A percentile compares a stretch with the other conserved stretches of the same genome.
Evolutionary conservation across 2,329 filamentous ascomycete species (phyloP).

Genomic region (Xylariales sp.): DNA sequence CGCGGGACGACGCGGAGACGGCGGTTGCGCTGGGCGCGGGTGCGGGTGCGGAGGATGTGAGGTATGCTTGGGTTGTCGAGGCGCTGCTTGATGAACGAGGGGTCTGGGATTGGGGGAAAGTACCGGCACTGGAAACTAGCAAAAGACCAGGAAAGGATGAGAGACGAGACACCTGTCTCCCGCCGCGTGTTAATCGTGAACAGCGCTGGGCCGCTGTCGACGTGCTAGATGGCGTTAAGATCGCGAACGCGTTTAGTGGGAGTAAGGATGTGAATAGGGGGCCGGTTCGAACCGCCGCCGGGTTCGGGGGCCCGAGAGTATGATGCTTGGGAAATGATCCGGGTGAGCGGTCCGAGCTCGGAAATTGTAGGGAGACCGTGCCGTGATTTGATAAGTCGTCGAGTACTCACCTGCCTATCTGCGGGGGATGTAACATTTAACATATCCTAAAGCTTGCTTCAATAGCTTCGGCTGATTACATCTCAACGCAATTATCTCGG

Average conservation of each 20-base stretch:
- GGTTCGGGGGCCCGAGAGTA: conserved; percentile 52
- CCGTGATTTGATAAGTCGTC: too few relatives aligned
- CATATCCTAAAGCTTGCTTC: too few relatives aligned
- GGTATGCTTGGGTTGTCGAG: conserved; percentile 60
- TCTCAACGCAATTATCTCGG: too few relatives aligned
- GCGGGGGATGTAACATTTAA: too few relatives aligned
- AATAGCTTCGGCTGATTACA: too few relatives aligned
- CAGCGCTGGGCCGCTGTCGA: conserved; percentile 66
- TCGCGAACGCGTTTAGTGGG: conserved; percentile 55
- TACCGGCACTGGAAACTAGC: too few relatives aligned
- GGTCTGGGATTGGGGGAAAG: conserved; percentile 53
- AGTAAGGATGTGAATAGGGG: conserved; percentile 29
- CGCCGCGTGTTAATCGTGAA: conserved; percentile 55
- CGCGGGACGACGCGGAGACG: conserved; percentile 55
- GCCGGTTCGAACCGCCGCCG: conserved; percentile 46
- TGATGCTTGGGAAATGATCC: conserved; percentile 26
- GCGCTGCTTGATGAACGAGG: conserved; percentile 64
- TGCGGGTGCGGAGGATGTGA: conserved; percentile 32
- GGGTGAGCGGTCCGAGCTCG: too few relatives aligned
- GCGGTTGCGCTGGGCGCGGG: conserved; percentile 25
- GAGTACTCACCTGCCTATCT: too few relatives aligned
- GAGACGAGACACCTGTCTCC: background rate
- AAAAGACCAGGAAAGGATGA: background rate
- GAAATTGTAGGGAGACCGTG: too few relatives aligned
- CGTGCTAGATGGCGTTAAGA: conserved; percentile 51